Conservation (phyloP, 106 monocot genomes). For the Phalaenopsis equestris region DNA sequence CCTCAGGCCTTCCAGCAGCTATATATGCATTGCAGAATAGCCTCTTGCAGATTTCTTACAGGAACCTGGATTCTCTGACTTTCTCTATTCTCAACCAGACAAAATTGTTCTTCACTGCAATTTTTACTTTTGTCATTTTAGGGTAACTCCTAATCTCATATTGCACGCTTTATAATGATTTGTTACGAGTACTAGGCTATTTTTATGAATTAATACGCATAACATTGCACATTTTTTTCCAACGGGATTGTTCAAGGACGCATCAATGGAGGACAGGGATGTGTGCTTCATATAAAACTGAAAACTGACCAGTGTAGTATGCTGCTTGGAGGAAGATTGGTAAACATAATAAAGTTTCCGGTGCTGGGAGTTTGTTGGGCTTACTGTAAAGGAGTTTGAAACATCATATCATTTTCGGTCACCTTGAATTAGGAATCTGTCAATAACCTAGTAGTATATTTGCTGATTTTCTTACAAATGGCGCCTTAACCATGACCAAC, state of each 20-base stretch:
- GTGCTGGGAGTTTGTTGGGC: background rate
- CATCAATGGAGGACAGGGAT: background rate
- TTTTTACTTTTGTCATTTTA: constrained; percentile 82
- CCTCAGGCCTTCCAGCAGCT: constrained; percentile 92
- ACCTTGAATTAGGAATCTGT: background rate
- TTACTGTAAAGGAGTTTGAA: background rate
- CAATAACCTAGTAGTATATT: constrained; percentile 1
- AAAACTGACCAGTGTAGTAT: background rate
- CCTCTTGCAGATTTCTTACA: constrained; percentile 91
- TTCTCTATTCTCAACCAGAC: constrained; percentile 99
- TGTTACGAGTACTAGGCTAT: background rate
- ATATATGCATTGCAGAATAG: constrained; percentile 98
- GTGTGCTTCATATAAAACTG: background rate
- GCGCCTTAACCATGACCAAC: background rate
- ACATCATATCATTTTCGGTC: background rate
- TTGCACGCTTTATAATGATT: background rate
- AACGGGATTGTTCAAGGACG: background rate
- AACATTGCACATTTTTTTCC: background rate
- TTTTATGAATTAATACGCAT: background rate
- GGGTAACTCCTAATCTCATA: constrained; percentile 40
- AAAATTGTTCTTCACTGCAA: constrained; percentile 82
- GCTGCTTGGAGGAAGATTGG: background rate
- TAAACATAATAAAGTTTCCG: background rate
- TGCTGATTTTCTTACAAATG: background rate
- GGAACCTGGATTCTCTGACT: constrained; percentile 89